These are phyloP conservation scores for Galerina marginata DNA, from an alignment of 768 basidiomycete species.

Conservation along the genomic window DNA sequence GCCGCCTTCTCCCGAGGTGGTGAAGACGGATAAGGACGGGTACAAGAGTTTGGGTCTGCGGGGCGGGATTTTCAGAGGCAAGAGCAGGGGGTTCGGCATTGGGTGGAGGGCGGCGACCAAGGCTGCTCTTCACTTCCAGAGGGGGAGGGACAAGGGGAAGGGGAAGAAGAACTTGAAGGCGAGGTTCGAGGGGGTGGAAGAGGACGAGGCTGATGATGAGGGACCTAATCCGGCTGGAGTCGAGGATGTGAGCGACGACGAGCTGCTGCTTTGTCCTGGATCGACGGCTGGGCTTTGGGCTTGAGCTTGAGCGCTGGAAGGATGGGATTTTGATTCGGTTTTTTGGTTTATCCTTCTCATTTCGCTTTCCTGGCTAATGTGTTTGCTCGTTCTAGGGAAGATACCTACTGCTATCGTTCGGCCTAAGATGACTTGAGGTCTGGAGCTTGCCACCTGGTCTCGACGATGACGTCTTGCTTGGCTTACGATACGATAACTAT, in stretches of 20 bases:
- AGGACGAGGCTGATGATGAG: slow-evolving; percentile 14
- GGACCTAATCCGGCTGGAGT: slow-evolving; percentile 10
- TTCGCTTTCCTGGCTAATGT: not conserved
- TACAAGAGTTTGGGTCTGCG: too few species aligned
- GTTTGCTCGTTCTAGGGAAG: too few species aligned
- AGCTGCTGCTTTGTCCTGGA: slow-evolving; percentile 25
- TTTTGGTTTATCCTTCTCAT: not conserved
- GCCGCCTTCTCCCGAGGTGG: slow-evolving; percentile 40
- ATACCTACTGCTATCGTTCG: too few species aligned
- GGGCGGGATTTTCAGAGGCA: slow-evolving; percentile 13
- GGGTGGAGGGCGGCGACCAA: not conserved
- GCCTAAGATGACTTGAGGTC: too few species aligned
- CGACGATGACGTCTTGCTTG: too few species aligned
- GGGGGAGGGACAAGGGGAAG: slow-evolving; percentile 9
- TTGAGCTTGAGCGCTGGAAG: not conserved
- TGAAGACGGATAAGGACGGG: slow-evolving; percentile 20
- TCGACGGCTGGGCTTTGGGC: slow-evolving; percentile 9
- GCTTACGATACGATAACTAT: too few species aligned
- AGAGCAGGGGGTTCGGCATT: slow-evolving; percentile 1
- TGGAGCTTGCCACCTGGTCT: too few species aligned
- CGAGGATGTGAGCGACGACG: slow-evolving; percentile 28
- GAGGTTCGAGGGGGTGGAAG: too few species aligned
- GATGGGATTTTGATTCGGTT: not conserved
- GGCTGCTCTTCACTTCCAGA: not conserved
- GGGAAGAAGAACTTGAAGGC: slow-evolving; percentile 13